Conservation (phyloP, 1,139 yeast species). For the Hansenula lynferdii region DNA sequence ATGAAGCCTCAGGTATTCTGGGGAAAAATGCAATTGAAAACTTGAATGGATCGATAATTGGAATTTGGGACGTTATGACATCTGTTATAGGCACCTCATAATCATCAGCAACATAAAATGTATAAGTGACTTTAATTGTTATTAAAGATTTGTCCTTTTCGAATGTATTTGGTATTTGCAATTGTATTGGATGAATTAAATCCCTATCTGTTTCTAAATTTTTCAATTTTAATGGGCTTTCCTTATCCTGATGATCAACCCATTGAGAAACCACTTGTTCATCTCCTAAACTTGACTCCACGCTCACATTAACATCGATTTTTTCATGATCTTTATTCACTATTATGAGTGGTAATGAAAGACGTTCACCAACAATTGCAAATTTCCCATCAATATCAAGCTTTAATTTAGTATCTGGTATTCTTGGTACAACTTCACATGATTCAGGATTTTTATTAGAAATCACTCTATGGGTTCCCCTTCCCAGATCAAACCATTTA, state of each 20-base stretch:
- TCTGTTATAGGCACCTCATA: slow-evolving; percentile 29
- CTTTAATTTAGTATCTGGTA: slow-evolving; percentile 24
- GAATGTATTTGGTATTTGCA: slow-evolving; percentile 28
- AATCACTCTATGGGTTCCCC: slow-evolving; percentile 12
- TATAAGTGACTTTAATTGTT: slow-evolving; percentile 9
- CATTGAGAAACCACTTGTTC: slow-evolving; percentile 2
- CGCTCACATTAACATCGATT: slow-evolving; percentile 19
- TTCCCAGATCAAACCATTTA: slow-evolving; percentile 10
- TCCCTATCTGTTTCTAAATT: slow-evolving; percentile 15
- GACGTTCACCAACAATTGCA: slow-evolving; percentile 25
- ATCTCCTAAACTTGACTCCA: slow-evolving; percentile 7
- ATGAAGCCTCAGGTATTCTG: slow-evolving; percentile 29
- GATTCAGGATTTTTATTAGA: slow-evolving; percentile 13
- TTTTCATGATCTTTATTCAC: slow-evolving; percentile 24
- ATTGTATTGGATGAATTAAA: slow-evolving; percentile 18
- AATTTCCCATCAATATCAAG: slow-evolving; percentile 13
- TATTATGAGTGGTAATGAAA: slow-evolving; percentile 19
- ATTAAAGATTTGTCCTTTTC: slow-evolving; percentile 4
- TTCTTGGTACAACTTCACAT: slow-evolving; percentile 28
- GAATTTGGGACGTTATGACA: slow-evolving; percentile 26
- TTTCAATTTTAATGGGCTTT: slow-evolving; percentile 10
- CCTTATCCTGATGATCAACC: slow-evolving; percentile 3
- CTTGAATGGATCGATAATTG: slow-evolving; percentile 35
- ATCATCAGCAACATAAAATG: slow-evolving; percentile 24
- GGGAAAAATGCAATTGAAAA: slow-evolving; percentile 36